Percentiles rank a stretch among this genome's conserved stretches.
Evolutionary conservation across 805 yeast genomes (phyloP).

Genomic region (Candida methanosorbosa): DNA sequence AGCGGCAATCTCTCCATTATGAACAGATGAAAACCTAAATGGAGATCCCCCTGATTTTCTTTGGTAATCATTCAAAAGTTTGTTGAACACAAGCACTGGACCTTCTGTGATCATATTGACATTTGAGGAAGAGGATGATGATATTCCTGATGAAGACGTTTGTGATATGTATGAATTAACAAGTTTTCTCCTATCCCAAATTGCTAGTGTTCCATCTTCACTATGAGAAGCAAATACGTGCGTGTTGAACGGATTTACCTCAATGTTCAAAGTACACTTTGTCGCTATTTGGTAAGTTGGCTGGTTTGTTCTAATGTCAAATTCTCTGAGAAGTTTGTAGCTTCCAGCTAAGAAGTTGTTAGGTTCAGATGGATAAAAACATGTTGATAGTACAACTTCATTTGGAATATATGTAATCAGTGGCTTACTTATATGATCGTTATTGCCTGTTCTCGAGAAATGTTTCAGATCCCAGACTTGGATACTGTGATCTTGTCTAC

Average conservation of each 20-base stretch:
- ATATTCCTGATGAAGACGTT: constrained; percentile 1
- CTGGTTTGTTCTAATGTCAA: constrained; percentile 58
- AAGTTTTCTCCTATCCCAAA: constrained; percentile 73
- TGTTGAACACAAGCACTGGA: constrained; percentile 53
- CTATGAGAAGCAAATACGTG: constrained; percentile 65
- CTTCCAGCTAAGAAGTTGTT: constrained; percentile 60
- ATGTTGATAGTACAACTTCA: constrained; percentile 64
- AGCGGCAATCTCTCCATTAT: constrained; percentile 69
- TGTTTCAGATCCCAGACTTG: constrained; percentile 74
- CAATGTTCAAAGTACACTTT: constrained; percentile 58
- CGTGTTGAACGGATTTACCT: constrained; percentile 59
- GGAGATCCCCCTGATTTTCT: constrained; percentile 56
- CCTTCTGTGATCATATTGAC: constrained; percentile 29
- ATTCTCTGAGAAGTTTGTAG: constrained; percentile 67
- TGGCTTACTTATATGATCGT: constrained; percentile 46
- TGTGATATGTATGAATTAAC: constrained; percentile 7
- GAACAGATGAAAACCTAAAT: constrained; percentile 56
- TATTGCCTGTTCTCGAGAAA: constrained; percentile 37
- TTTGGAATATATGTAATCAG: constrained; percentile 53
- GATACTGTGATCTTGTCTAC: constrained; percentile 65
- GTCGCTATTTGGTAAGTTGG: constrained; percentile 72
- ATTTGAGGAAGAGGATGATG: neutral
- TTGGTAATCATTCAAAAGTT: constrained; percentile 49
- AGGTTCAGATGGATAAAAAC: constrained; percentile 54
- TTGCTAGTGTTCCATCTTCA: constrained; percentile 76